Percentiles rank a stretch among this genome's conserved stretches.
phyloP scores from a whole-genome alignment of 2,329 filamentous ascomycete species.

The Ploettnerulaceae sp. region DNA sequence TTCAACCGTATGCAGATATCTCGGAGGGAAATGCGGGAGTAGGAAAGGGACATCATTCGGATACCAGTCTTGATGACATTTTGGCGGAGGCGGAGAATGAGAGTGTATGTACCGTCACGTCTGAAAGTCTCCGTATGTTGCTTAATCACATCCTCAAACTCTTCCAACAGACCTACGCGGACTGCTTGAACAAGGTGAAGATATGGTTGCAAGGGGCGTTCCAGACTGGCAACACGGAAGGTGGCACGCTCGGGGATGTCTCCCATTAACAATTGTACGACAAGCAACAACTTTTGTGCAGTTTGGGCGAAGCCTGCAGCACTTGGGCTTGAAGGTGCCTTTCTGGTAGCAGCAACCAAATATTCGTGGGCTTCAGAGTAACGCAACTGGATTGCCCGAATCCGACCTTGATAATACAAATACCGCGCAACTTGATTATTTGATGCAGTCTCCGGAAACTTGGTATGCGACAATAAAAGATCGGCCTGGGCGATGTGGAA shows the following conservation, averaged over 20 bases:
- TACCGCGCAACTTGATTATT: constrained; percentile 98
- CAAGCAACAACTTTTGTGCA: constrained; percentile 90
- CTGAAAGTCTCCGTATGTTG: constrained; percentile 80
- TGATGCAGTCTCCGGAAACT: constrained; percentile 88
- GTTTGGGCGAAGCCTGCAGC: constrained; percentile 94
- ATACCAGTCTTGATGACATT: constrained; percentile 99
- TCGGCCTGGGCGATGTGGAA: constrained; percentile 97
- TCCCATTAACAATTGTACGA: constrained; percentile 96
- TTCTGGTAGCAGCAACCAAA: constrained; percentile 86
- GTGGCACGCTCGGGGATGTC: constrained; percentile 94
- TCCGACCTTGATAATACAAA: constrained; percentile 94
- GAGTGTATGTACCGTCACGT: constrained; percentile 88
- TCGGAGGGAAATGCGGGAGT: constrained; percentile 92
- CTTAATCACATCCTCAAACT: constrained; percentile 83
- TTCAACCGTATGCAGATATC: constrained; percentile 96
- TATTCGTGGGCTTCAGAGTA: constrained; percentile 98
- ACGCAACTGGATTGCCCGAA: constrained; percentile 90
- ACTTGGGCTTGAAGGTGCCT: constrained; percentile 83
- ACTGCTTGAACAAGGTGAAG: constrained; percentile 92
- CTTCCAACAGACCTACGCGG: constrained; percentile 90
- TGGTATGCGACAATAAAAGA: constrained; percentile 88
- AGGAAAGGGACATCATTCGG: constrained; percentile 97
- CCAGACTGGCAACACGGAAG: constrained; percentile 84
- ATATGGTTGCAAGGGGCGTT: constrained; percentile 86
- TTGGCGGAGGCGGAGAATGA: constrained; percentile 90